Conservation (phyloP, 192 early-diverging fungal species). For the Coemansia sp. region DNA sequence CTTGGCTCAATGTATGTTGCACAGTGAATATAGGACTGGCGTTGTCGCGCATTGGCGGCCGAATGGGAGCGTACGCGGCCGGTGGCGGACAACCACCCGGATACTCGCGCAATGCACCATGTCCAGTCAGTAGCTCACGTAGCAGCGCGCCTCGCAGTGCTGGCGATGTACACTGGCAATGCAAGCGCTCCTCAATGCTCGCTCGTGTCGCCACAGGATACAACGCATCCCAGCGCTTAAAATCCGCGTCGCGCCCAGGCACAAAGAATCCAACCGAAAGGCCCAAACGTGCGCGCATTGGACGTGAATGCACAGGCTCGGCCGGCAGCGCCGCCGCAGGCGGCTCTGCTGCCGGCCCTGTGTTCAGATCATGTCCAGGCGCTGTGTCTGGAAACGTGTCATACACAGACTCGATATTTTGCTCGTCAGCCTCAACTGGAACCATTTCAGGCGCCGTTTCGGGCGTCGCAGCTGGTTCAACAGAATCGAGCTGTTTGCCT, state of each 20-base stretch:
- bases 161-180: not conserved
- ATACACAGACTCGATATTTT: not conserved
- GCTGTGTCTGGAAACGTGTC: not conserved
- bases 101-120: constrained; percentile 13
- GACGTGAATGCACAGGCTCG: not conserved
- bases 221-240: not conserved
- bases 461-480: not conserved
- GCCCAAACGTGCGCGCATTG: not conserved
- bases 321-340: no score
- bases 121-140: constrained; percentile 4
- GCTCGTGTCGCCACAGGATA: not conserved
- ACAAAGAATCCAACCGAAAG: not conserved
- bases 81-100: constrained; percentile 27
- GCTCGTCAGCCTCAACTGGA: not conserved
- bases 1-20: constrained; percentile 15
- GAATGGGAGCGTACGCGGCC: constrained; percentile 11
- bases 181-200: not conserved
- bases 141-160: not conserved
- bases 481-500: not conserved
- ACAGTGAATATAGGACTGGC: not conserved
- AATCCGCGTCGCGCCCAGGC: not conserved
- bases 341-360: not conserved
- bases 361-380: not conserved
- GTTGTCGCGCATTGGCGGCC: constrained; percentile 8
- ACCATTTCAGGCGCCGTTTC: no score